Evolutionary conservation across 768 basidiomycete species (phyloP), one percentile per base, ranked within the genome.

Genomic region (Mycena leptocephala): DNA sequence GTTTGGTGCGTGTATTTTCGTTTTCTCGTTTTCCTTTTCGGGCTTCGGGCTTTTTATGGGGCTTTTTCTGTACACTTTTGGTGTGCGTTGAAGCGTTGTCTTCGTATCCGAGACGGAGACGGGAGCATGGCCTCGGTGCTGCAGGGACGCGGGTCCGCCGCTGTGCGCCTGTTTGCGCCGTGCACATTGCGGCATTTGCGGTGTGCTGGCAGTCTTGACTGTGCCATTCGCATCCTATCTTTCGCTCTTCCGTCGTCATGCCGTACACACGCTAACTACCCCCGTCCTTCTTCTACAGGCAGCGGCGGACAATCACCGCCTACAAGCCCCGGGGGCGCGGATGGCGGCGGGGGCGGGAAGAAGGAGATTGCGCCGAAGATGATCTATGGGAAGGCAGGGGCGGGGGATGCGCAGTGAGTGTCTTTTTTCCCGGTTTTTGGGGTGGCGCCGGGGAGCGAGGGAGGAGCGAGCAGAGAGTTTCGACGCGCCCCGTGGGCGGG

Each of bases 361-460:
- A 97, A 98, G 87, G 97, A 99, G 85, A 96, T 98, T 72, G 96
- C 95, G 82, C 98, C 98, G 16, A 99, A 99, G 92, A 93, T 95
- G 91, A 98, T 99, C 46, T 98, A 97, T 84, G 93, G 92, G 30
- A 97, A 97, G 85, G 97, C 97, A 9, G 90, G 91, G 72, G 88
- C 87, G 26, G 93, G 95, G 78, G 97, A 99, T 87, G 91, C 94
- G 69, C 93, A 95, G 95, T 84, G 78, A 78, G 88, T 87, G 46
- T 62, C 28, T 70, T 67, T 75, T 39, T 79, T 32, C 24, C 67
- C 59, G 43, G 51, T 76, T 26, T 7, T 10, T 24, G 20, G n/a
- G n/a, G n/a, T n/a, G n/a, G n/a, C n/a, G 16, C 3, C 4, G 22
- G 20, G 20, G 33, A 4, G 59, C 6, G 30, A 13, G 30, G 58